These are phyloP conservation scores for Botrytis elliptica DNA, from an alignment of 2,329 filamentous ascomycete species.

Conservation along the genomic window DNA sequence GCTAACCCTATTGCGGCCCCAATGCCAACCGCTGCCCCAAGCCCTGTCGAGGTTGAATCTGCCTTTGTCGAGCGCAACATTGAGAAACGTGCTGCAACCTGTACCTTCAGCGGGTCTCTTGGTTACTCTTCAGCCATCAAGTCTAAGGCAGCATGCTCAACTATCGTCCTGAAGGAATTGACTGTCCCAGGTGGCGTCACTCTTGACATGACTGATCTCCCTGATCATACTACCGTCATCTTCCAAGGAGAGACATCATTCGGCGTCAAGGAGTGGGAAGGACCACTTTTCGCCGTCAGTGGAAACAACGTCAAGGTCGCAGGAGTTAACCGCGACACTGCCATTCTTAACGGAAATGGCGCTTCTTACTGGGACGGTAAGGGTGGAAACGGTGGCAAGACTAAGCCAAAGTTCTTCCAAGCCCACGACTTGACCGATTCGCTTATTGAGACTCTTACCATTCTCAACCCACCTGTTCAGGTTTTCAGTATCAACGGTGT, in stretches of 20 bases:
- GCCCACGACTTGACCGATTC: not conserved
- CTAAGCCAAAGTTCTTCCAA: slow-evolving; percentile 1
- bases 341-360: not conserved
- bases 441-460: not conserved
- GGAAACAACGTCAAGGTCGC: not conserved
- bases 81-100: not conserved
- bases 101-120: not conserved
- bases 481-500: not conserved
- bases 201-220: not conserved
- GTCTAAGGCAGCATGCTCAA: not conserved
- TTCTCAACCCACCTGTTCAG: not conserved
- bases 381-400: not conserved
- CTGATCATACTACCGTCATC: not conserved
- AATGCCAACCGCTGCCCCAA: not conserved
- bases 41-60: not conserved
- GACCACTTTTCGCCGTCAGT: not conserved
- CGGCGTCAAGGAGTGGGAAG: not conserved
- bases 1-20: not conserved
- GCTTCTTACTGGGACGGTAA: not conserved
- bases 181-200: not conserved
- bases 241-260: slow-evolving; percentile 1
- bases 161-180: not conserved
- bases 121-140: not conserved
- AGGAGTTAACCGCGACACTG: not conserved
- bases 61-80: not conserved